Base-by-base conservation (phyloP, 140 eudicot genomes). In the Oenanthe javanica region DNA sequence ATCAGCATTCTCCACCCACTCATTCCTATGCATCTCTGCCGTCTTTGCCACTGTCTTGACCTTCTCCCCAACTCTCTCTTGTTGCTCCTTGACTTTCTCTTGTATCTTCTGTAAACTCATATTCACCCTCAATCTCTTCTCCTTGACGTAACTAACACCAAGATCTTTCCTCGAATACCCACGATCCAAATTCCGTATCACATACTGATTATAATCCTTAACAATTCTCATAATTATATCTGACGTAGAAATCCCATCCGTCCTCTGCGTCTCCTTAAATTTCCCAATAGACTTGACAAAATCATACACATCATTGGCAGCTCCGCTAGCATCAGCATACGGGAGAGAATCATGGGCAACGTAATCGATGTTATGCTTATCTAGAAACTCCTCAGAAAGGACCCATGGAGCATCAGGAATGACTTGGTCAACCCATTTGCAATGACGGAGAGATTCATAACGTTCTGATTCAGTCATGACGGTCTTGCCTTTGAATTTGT, bases 401-500 rank as follows among this genome's bases (percentile, higher is more conserved):
- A 70, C 75, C 75, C 75, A 70, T 1, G 75, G 75, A 70, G 75
- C 75, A 38, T 70, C 75, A 16, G 75, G 75, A 13, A 70, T 1
- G 12, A 70, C 75, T 70, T 70, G 48, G 9, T 70, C 75, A 12
- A 70, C 75, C 80, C 45, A 77, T 77, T 57, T 42, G 55, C 48
- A 57, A 49, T 78, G 52, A 19, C 81, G 80, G 75, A 82, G 75
- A 70, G 75, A 70, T 6, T 70, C 75, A 13, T 70, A 70, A 14
- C 75, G 75, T 9, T 70, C 75, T 2, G 48, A 38, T 16, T 70
- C 75, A 8, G 75, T 70, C 75, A 70, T 70, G 1, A 70, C 75
- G 1, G 75, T 70, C 4, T 72, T 72, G 18, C 77, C 51, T 19
- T 72, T 72, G 6, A 42, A 72, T 42, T 72, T 42, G 31, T 72